Conservation (phyloP, 169 alveolate species). For the Eimeria brunetti region DNA sequence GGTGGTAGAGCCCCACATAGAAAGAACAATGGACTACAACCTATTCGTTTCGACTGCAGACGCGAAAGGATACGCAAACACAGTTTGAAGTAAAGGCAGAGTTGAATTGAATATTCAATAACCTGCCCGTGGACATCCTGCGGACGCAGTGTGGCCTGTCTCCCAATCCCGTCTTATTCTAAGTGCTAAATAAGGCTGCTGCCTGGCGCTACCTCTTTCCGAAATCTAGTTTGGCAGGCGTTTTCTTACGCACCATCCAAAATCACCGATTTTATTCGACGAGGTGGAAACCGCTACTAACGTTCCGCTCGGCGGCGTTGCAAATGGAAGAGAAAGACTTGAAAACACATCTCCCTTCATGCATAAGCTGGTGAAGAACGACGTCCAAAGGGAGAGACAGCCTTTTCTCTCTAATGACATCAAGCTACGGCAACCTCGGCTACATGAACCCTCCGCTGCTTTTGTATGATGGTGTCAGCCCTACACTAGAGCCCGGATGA, state of each 20-base stretch:
- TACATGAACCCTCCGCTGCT: background rate
- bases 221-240: background rate
- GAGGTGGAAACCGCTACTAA: background rate
- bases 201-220: background rate
- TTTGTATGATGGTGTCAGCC: background rate
- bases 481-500: background rate
- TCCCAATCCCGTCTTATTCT: background rate
- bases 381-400: background rate
- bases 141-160: background rate
- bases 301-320: background rate
- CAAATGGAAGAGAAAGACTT: background rate
- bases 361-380: background rate
- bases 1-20: conserved; percentile 38
- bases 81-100: background rate
- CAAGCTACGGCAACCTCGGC: background rate
- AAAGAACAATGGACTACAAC: background rate
- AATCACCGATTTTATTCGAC: background rate
- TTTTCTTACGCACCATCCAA: background rate
- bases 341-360: conserved; percentile 4
- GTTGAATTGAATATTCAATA: background rate
- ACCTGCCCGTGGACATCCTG: background rate
- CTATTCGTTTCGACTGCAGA: background rate
- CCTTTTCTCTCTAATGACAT: background rate
- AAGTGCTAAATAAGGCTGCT: background rate
- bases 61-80: background rate